phyloP scores from a whole-genome alignment of 805 yeast species.

The Torulaspora gathmanii region DNA sequence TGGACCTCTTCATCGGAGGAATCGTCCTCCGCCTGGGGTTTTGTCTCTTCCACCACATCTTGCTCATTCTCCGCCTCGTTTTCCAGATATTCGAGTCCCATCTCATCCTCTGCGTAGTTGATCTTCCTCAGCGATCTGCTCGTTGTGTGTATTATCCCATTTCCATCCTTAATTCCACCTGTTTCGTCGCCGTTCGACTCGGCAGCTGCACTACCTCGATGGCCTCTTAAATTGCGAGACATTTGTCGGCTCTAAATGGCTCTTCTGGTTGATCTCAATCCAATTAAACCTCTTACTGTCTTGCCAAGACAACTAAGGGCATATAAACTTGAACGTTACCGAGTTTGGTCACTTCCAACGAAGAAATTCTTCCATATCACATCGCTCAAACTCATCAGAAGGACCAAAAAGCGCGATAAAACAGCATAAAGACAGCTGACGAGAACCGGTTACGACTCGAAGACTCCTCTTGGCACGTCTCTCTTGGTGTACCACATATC shows the following conservation, averaged over 20 bases:
- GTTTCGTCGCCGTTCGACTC: conserved; percentile 13
- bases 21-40: conserved; percentile 23
- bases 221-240: conserved; percentile 16
- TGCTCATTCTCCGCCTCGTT: conserved; percentile 19
- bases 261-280: not conserved
- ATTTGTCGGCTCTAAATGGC: conserved; percentile 1
- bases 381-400: no score
- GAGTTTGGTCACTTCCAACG: not conserved
- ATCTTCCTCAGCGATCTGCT: conserved; percentile 35
- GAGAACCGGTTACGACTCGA: no score
- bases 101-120: conserved; percentile 37
- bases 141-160: conserved; percentile 30
- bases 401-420: no score
- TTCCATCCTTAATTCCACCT: conserved; percentile 27
- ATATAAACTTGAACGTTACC: no score
- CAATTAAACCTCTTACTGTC: not conserved
- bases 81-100: conserved; percentile 31
- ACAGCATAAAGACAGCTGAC: no score
- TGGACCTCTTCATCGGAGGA: conserved; percentile 8
- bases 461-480: no score
- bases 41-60: conserved; percentile 8
- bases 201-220: conserved; percentile 11
- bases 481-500: no score
- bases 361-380: no score
- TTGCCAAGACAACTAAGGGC: not conserved